A percentile compares a stretch with the other conserved stretches of the same genome.
Evolutionary conservation across 2,329 filamentous ascomycete species (phyloP).

Genomic region (Huntiella abstrusa): DNA sequence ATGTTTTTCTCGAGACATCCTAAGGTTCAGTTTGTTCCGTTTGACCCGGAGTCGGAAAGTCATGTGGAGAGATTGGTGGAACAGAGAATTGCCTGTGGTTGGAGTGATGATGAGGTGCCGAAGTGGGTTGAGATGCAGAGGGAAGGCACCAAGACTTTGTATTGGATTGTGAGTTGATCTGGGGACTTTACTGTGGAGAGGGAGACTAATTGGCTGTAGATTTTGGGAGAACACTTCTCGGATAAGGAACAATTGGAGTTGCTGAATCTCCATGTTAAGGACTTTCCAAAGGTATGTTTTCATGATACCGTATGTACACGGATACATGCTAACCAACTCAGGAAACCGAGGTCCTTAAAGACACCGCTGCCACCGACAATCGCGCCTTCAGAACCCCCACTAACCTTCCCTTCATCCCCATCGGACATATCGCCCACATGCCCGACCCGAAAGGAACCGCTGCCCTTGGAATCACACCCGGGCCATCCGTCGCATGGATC

Average conservation of each 20-base stretch:
- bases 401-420: conserved; percentile 18
- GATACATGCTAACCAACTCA: conserved; percentile 7
- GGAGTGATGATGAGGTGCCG: conserved; percentile 21
- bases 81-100: conserved; percentile 28
- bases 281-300: conserved; percentile 5
- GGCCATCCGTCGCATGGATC: conserved; percentile 20
- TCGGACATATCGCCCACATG: conserved; percentile 24
- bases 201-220: not conserved
- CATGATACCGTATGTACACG: not conserved
- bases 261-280: not conserved
- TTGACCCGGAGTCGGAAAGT: conserved; percentile 22
- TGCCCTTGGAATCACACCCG: conserved; percentile 17
- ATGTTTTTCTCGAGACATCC: no score
- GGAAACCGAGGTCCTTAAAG: conserved; percentile 19
- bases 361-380: conserved; percentile 18
- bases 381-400: conserved; percentile 17
- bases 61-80: conserved; percentile 23
- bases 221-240: not conserved
- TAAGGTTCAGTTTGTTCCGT: conserved; percentile 23
- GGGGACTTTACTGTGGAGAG: no score
- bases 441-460: conserved; percentile 17
- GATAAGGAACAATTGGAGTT: conserved; percentile 1
- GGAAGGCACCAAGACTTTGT: conserved; percentile 20
- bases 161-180: conserved; percentile 21
- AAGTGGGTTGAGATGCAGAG: conserved; percentile 19